Evolutionary conservation across 169 alveolate species (phyloP).

Genomic region (Cryptosporidium ryanae): DNA sequence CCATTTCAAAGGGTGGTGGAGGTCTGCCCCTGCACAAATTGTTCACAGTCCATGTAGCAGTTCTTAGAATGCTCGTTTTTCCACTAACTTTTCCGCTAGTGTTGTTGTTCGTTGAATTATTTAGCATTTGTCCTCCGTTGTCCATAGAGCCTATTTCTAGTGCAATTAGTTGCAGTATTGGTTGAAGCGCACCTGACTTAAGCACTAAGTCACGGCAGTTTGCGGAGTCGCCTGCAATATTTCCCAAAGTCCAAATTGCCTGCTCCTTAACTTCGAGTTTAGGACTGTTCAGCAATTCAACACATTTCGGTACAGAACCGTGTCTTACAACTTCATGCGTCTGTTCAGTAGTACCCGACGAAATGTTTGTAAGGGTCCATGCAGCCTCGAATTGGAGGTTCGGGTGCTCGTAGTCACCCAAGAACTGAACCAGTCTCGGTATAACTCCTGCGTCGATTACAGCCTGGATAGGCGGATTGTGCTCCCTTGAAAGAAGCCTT

Average conservation of each 20-base stretch:
- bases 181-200: slow-evolving; percentile 89
- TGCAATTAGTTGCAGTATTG: slow-evolving; percentile 82
- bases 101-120: background rate
- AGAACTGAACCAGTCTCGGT: slow-evolving; percentile 91
- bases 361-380: slow-evolving; percentile 96
- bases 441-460: slow-evolving; percentile 95
- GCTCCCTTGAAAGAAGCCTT: slow-evolving; percentile 90
- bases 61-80: slow-evolving; percentile 90
- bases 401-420: slow-evolving; percentile 88
- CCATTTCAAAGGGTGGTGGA: slow-evolving; percentile 88
- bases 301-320: slow-evolving; percentile 87
- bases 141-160: slow-evolving; percentile 43
- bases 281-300: slow-evolving; percentile 88
- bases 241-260: slow-evolving; percentile 98
- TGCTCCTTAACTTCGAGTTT: slow-evolving; percentile 95
- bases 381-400: slow-evolving; percentile 97
- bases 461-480: slow-evolving; percentile 94
- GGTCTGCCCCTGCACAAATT: slow-evolving; percentile 95
- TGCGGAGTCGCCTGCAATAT: slow-evolving; percentile 97
- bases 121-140: slow-evolving; percentile 12
- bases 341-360: slow-evolving; percentile 95
- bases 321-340: slow-evolving; percentile 80
- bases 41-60: slow-evolving; percentile 96
- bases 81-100: slow-evolving; percentile 81
- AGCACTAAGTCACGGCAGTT: slow-evolving; percentile 92